Conservation (phyloP, 2,329 filamentous ascomycete genomes). For the Aspergillus udagawae region DNA sequence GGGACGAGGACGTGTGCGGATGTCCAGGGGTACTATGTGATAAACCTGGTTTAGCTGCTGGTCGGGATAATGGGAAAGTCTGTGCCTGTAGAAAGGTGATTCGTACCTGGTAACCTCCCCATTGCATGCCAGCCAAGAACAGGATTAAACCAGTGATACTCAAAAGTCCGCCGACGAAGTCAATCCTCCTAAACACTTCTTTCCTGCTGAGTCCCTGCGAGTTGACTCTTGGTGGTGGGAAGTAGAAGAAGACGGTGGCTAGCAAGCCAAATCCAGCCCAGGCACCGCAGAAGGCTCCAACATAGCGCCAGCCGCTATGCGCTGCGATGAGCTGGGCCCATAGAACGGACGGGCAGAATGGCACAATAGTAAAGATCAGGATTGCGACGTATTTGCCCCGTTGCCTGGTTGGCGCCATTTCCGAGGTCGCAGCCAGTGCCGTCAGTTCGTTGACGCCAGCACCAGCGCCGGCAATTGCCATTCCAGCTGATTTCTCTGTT, state of each 20-base stretch:
- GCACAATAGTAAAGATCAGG: slow-evolving; percentile 59
- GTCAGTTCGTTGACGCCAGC: slow-evolving; percentile 67
- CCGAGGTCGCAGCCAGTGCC: slow-evolving; percentile 63
- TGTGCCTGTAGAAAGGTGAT: neutral
- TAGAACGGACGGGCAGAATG: slow-evolving; percentile 60
- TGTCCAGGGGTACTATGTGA: slow-evolving; percentile 39
- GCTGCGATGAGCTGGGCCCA: slow-evolving; percentile 56
- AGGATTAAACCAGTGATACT: slow-evolving; percentile 47
- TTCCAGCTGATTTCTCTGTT: slow-evolving; percentile 39
- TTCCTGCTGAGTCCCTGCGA: slow-evolving; percentile 33
- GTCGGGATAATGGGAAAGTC: neutral
- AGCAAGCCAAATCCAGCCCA: slow-evolving; percentile 42
- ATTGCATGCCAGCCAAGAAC: slow-evolving; percentile 49
- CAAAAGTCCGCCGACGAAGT: slow-evolving; percentile 49
- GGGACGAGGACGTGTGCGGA: slow-evolving; percentile 45
- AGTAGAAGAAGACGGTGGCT: slow-evolving; percentile 43
- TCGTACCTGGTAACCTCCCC: slow-evolving; percentile 47
- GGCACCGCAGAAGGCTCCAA: slow-evolving; percentile 39
- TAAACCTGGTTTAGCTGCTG: slow-evolving; percentile 6
- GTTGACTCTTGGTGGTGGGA: slow-evolving; percentile 43
- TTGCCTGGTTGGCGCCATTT: slow-evolving; percentile 63
- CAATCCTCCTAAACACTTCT: slow-evolving; percentile 45
- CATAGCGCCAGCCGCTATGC: slow-evolving; percentile 44
- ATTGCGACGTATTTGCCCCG: slow-evolving; percentile 60
- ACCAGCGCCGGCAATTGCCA: slow-evolving; percentile 60